Conservation (phyloP, 306 rosid genomes). For the Quercus alba region DNA sequence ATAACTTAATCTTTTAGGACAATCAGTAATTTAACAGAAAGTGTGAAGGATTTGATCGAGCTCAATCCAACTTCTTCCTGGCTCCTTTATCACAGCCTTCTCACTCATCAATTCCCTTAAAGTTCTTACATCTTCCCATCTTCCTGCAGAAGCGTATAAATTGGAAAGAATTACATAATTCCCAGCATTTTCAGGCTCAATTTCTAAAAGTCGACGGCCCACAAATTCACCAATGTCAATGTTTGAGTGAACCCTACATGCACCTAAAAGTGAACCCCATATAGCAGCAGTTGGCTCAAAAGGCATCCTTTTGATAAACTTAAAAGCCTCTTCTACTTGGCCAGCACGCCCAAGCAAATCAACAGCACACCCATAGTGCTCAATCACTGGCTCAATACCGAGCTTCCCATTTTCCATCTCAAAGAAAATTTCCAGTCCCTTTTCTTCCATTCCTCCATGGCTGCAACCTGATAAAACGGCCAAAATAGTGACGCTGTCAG, state of each 20-base stretch:
- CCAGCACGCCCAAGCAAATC: slow-evolving; percentile 92
- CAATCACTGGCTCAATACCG: slow-evolving; percentile 60
- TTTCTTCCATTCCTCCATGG: slow-evolving; percentile 76
- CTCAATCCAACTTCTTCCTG: slow-evolving; percentile 89
- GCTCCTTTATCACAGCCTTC: slow-evolving; percentile 64
- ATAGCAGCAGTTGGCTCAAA: slow-evolving; percentile 75
- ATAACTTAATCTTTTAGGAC: no score
- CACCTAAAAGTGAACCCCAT: slow-evolving; percentile 86
- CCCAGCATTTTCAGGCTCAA: slow-evolving; percentile 86
- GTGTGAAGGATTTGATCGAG: slow-evolving; percentile 71
- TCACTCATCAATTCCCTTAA: slow-evolving; percentile 66
- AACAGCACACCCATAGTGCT: slow-evolving; percentile 83
- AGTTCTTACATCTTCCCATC: slow-evolving; percentile 79
- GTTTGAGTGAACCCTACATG: slow-evolving; percentile 73
- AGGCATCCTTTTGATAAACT: slow-evolving; percentile 54
- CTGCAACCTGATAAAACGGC: slow-evolving; percentile 91
- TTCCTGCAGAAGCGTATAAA: slow-evolving; percentile 76
- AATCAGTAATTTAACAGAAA: no score
- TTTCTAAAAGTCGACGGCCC: slow-evolving; percentile 59
- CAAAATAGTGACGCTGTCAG: slow-evolving; percentile 69
- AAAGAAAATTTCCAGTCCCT: slow-evolving; percentile 62
- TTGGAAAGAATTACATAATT: slow-evolving; percentile 85
- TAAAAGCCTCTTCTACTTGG: slow-evolving; percentile 60
- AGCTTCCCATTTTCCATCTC: slow-evolving; percentile 49
- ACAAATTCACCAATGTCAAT: slow-evolving; percentile 61